Conservation (phyloP, 2,329 filamentous ascomycete species). For the Fusarium sp. region DNA sequence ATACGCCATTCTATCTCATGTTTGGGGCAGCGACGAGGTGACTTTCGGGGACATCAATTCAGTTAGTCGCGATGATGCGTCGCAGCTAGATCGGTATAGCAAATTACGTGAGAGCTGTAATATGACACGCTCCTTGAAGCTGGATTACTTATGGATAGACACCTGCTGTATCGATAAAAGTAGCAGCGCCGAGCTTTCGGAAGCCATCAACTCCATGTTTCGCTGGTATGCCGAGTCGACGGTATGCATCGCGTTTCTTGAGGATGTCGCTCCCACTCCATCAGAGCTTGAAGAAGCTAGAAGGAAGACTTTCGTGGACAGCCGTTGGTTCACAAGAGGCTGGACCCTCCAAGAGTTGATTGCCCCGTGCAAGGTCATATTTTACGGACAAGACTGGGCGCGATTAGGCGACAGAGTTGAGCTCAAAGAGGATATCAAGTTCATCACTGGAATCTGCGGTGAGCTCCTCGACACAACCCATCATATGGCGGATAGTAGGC, state of each 20-base stretch:
- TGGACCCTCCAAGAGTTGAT: conserved; percentile 53
- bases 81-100: conserved; percentile 23
- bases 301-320: conserved; percentile 11
- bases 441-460: conserved; percentile 38
- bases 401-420: conserved; percentile 37
- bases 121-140: conserved; percentile 30
- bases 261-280: conserved; percentile 32
- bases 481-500: conserved; percentile 23
- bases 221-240: conserved; percentile 51
- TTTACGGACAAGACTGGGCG: conserved; percentile 46
- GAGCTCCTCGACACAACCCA: conserved; percentile 33
- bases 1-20: conserved; percentile 51
- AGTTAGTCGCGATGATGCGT: background rate
- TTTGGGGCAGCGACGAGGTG: conserved; percentile 47
- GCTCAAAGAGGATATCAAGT: conserved; percentile 37
- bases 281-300: conserved; percentile 6
- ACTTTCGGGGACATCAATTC: conserved; percentile 38
- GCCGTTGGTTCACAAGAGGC: conserved; percentile 49
- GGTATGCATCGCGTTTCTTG: conserved; percentile 49
- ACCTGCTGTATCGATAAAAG: conserved; percentile 54
- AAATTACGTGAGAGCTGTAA: conserved; percentile 45
- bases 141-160: conserved; percentile 52
- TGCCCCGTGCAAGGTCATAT: conserved; percentile 46
- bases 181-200: conserved; percentile 52
- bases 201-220: conserved; percentile 54